Conservation (phyloP, 106 monocot genomes). For the Acorus gramineus region DNA sequence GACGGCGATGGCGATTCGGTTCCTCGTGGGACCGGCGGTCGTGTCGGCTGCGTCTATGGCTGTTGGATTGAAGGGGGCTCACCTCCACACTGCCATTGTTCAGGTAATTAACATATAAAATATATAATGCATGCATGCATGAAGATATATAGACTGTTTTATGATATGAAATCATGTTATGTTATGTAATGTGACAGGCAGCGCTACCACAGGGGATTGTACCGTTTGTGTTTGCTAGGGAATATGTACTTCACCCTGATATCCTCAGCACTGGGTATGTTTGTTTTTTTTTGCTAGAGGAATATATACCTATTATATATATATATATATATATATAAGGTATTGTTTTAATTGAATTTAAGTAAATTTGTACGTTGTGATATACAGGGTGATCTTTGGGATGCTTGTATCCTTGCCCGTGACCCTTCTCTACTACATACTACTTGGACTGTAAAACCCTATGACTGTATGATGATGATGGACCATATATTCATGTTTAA, state of each 20-base stretch:
- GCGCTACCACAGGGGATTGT: constrained; percentile 57
- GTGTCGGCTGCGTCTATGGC: constrained; percentile 39
- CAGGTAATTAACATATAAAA: constrained; percentile 16
- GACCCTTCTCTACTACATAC: constrained; percentile 49
- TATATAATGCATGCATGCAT: neutral
- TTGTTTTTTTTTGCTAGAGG: neutral
- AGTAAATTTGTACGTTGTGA: neutral
- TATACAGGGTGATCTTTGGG: constrained; percentile 48
- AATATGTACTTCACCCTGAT: constrained; percentile 43
- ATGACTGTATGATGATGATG: too few relatives aligned
- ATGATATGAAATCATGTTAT: neutral
- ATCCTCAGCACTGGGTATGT: constrained; percentile 50
- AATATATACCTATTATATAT: too few relatives aligned
- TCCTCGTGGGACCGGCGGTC: constrained; percentile 27
- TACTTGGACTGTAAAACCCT: constrained; percentile 29
- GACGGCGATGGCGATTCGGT: constrained; percentile 33
- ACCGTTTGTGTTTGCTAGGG: constrained; percentile 49
- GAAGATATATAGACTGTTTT: neutral
- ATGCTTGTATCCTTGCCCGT: constrained; percentile 57
- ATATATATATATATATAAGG: too few relatives aligned
- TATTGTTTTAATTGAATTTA: too few relatives aligned
- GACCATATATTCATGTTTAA: too few relatives aligned
- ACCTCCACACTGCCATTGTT: constrained; percentile 41
- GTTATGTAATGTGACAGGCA: constrained; percentile 13
- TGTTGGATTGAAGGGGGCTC: constrained; percentile 26